Percentiles rank a stretch among this genome's conserved stretches.
These are phyloP conservation scores for Penicillium manginii DNA, from an alignment of 495 filamentous ascomycete genomes.

Conservation along the genomic window DNA sequence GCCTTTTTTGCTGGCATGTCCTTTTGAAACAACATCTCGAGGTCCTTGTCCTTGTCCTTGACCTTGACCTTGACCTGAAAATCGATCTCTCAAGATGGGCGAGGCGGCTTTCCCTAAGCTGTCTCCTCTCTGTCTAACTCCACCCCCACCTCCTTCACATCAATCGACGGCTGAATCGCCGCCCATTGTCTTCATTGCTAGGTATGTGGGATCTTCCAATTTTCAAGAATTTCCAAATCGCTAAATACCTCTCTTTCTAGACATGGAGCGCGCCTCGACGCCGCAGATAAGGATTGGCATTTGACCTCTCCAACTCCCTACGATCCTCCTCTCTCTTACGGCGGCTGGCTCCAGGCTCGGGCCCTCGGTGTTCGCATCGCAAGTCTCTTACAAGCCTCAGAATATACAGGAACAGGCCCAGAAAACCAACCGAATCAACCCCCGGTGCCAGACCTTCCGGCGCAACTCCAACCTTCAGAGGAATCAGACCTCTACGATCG, in stretches of 20 bases:
- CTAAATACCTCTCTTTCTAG: constrained; percentile 42
- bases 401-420: constrained; percentile 28
- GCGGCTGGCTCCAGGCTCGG: constrained; percentile 86
- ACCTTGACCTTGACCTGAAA: neutral
- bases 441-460: constrained; percentile 18
- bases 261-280: constrained; percentile 91
- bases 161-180: constrained; percentile 59
- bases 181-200: constrained; percentile 76
- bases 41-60: neutral
- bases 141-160: constrained; percentile 7
- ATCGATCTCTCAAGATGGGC: constrained; percentile 3
- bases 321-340: constrained; percentile 93
- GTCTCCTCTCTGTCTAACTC: constrained; percentile 4
- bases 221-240: constrained; percentile 1
- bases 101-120: constrained; percentile 3
- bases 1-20: constrained; percentile 9
- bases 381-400: constrained; percentile 61
- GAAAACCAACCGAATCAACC: constrained; percentile 15
- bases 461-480: constrained; percentile 22
- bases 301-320: constrained; percentile 93
- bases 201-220: constrained; percentile 54
- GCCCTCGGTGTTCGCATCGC: constrained; percentile 80
- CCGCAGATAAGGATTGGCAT: constrained; percentile 93
- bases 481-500: constrained; percentile 52
- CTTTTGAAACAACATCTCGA: neutral